Base-by-base conservation (phyloP, 805 yeast species). In the Lachancea sp. region DNA sequence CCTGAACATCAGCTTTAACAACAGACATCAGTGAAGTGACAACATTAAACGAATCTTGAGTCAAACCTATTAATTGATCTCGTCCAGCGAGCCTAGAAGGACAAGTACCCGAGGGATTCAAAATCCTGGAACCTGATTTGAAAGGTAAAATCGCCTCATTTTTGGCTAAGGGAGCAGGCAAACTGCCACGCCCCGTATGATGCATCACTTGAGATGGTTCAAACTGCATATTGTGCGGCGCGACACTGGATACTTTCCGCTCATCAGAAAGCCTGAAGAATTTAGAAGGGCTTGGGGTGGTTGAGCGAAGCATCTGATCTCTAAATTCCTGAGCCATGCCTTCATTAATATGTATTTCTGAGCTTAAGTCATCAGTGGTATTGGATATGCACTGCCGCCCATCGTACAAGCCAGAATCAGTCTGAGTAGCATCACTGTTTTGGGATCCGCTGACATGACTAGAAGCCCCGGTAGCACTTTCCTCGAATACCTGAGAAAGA, bases 1-100 rank as follows among this genome's bases (percentile, higher is more conserved):
- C 60, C 41, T 60, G 61, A 4, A 59, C 16, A 16, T 42, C 38
- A 13, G 21, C 11, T 52, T 21, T 40, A 16, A 56, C 28, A 1
- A 63, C 64, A 1, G 65, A 60, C 9, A 55, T 51, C 18, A 60
- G 33, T 3, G 52, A 46, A 9, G 45, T 49, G 2, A 56, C 62
- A 4, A 48, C 60, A 25, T 56, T 51, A 34, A 55, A 60, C 1
- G 65, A 56, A 17, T 42, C 56, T 32, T 55, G 57, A 3, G 63
- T 55, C 28, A 58, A 38, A 40, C 55, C 60, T 4, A 55, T 54
- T 6, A 57, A 42, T 15, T 47, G 43, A 19, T 50, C 49, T 16
- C 34, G 39, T 2, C 21, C 39, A 19, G 39, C 39, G 15, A 36
- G 33, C n/a, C 19, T 28, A 5, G 24, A 17, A 3, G 31, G 38